Base-by-base conservation (phyloP, 371 early-diverging fungal genomes). In the Mortierella sp. region DNA sequence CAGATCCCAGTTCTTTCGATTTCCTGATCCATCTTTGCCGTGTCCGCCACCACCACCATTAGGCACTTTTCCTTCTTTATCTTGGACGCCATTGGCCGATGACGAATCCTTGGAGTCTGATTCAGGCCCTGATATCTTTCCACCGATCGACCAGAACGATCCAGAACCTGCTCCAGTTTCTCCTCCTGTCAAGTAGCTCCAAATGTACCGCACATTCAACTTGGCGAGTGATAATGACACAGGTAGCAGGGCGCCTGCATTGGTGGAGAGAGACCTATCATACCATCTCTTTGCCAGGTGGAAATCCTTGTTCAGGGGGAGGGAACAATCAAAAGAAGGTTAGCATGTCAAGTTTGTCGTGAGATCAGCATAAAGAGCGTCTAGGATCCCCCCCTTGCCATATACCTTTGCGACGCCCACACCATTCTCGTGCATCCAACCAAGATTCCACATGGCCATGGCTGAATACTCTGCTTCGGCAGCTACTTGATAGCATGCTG, bases 341-440 rank as follows among this genome's bases (percentile, higher is more conserved):
- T 4, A 24, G 37, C 21, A 27, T 29, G 27, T 9, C 37, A 8
- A 8, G 16, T 10, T 16, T 44, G n/a, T 21, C n/a, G 6, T 27
- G 17, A 31, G 8, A 17, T 2, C 19, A n/a, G 39, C n/a, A 21
- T 27, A 5, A 8, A 29, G n/a, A 46, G 8, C 29, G 16, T 28
- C 13, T n/a, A n/a, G n/a, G n/a, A n/a, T n/a, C n/a, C n/a, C n/a
- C n/a, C n/a, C n/a, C n/a, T n/a, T n/a, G 34, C 10, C 10, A 34
- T 34, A 34, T 76, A 88, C 90, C 82, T 89, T 89, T 10, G 84
- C 56, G 0, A 96, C 93, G 7, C 99, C 96, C 19, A 96, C 56
- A n/a, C 99, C 99, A 63, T 91, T 87, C 72, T 99, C 98, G 70
- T 97, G 88, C 96, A 97, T 97, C 90, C 91, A 98, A 1, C 96